Conservation (phyloP, 75 land plant species). For the Selaginella tamariscina region DNA sequence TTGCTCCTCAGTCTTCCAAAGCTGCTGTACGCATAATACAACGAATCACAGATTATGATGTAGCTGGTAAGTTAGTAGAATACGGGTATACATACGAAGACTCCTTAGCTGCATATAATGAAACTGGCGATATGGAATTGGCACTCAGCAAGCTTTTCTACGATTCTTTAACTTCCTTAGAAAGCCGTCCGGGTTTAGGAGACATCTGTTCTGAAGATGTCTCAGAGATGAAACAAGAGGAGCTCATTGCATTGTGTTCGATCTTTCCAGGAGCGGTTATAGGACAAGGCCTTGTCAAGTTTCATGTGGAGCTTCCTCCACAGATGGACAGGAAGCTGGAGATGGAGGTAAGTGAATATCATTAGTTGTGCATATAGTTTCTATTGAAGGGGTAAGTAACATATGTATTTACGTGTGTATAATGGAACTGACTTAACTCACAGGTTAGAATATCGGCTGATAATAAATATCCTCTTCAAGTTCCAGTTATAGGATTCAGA, state of each 20-base stretch:
- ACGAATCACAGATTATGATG: constrained; percentile 9
- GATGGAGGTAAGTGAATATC: constrained; percentile 24
- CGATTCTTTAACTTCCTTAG: background rate
- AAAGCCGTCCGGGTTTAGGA: background rate
- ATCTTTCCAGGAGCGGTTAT: constrained; percentile 24
- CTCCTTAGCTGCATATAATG: constrained; percentile 18
- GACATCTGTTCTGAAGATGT: background rate
- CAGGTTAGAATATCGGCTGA: constrained; percentile 24
- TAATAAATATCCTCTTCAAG: constrained; percentile 27
- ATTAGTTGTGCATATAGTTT: too few species aligned
- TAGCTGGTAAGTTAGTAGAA: constrained; percentile 11
- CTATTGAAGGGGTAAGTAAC: too few species aligned
- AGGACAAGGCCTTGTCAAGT: constrained; percentile 4
- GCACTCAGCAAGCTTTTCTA: constrained; percentile 22
- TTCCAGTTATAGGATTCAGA: constrained; percentile 23
- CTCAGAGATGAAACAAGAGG: constrained; percentile 19
- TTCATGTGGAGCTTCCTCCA: constrained; percentile 10
- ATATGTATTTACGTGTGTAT: too few species aligned
- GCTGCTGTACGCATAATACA: constrained; percentile 27
- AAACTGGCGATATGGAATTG: constrained; percentile 18
- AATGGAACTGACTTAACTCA: background rate
- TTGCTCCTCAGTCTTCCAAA: constrained; percentile 30
- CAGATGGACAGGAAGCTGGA: constrained; percentile 14
- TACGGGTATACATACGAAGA: constrained; percentile 23
- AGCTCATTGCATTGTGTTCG: constrained; percentile 22